phyloP scores from a whole-genome alignment of 1,284 basidiomycete genomes.

The Boletus holoroseus region DNA sequence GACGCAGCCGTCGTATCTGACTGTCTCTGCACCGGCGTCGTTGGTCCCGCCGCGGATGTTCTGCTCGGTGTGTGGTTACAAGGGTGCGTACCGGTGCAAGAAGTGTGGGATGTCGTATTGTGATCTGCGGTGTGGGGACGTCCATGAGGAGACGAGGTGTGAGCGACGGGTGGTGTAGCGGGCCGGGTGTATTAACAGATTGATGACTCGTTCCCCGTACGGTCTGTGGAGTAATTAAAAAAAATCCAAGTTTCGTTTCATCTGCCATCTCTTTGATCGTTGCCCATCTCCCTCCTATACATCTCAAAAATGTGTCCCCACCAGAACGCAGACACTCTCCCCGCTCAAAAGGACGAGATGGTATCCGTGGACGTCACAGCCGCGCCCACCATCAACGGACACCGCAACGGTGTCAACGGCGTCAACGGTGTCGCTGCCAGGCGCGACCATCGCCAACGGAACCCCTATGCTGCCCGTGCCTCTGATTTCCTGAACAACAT shows the following conservation, averaged over 20 bases:
- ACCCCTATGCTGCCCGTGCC: conserved; percentile 84
- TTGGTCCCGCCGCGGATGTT: conserved; percentile 48
- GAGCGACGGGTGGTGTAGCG: conserved; percentile 47
- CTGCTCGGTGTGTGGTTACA: conserved; percentile 67
- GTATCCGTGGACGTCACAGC: conserved; percentile 17
- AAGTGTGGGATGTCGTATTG: conserved; percentile 58
- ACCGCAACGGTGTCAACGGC: conserved; percentile 11
- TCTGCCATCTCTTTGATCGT: background rate
- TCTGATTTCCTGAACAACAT: conserved; percentile 90
- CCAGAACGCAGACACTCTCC: conserved; percentile 9
- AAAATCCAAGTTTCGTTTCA: background rate
- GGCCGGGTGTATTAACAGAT: conserved; percentile 4
- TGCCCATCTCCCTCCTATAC: background rate
- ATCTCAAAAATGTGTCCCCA: conserved; percentile 21
- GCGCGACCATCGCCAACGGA: conserved; percentile 40
- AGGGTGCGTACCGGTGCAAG: conserved; percentile 57
- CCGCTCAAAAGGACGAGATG: conserved; percentile 21
- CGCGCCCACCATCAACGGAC: conserved; percentile 11
- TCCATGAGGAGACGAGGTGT: conserved; percentile 59
- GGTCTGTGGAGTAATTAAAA: background rate
- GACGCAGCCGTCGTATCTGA: conserved; percentile 53
- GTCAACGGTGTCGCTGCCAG: conserved; percentile 39
- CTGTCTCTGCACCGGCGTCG: conserved; percentile 46
- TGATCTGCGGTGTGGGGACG: conserved; percentile 48
- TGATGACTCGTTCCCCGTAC: conserved; percentile 1